These are phyloP conservation scores for Xylaria flabelliformis DNA, from an alignment of 495 filamentous ascomycete species.

Conservation along the genomic window DNA sequence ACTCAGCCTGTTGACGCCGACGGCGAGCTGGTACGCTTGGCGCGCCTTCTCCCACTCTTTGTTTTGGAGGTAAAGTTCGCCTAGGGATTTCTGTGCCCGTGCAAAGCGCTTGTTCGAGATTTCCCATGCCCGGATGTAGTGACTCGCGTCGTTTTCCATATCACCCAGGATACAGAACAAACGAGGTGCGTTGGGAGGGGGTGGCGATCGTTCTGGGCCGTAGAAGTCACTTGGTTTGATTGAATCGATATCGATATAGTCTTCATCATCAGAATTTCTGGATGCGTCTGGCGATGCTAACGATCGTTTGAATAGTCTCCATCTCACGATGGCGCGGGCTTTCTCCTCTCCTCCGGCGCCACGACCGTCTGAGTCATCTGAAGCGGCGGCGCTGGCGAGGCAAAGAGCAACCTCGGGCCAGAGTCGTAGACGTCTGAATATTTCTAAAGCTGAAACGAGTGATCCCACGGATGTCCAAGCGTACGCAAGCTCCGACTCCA, in stretches of 20 bases:
- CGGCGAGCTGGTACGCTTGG: constrained; percentile 75
- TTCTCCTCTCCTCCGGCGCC: constrained; percentile 71
- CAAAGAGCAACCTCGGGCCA: constrained; percentile 97
- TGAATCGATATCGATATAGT: constrained; percentile 52
- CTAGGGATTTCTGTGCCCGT: constrained; percentile 85
- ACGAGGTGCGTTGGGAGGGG: constrained; percentile 83
- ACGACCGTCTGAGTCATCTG: constrained; percentile 66
- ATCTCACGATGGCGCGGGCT: constrained; percentile 73
- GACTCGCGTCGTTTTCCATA: constrained; percentile 71
- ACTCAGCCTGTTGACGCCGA: constrained; percentile 81
- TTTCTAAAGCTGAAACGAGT: constrained; percentile 88
- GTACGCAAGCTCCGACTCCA: constrained; percentile 91
- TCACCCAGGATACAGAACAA: constrained; percentile 95
- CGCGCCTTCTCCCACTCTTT: constrained; percentile 72
- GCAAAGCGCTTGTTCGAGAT: constrained; percentile 82
- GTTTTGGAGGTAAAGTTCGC: constrained; percentile 71
- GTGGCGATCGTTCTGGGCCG: constrained; percentile 67
- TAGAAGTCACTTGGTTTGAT: constrained; percentile 61
- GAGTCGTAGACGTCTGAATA: constrained; percentile 92
- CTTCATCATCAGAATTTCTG: constrained; percentile 56
- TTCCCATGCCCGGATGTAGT: constrained; percentile 89
- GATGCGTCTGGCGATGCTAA: background rate
- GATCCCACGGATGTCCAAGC: constrained; percentile 89
- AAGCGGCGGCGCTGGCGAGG: constrained; percentile 64
- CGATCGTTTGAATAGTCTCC: constrained; percentile 72